Base-by-base conservation (phyloP, 2,329 filamentous ascomycete species). In the Teratosphaeria epicoccoides region DNA sequence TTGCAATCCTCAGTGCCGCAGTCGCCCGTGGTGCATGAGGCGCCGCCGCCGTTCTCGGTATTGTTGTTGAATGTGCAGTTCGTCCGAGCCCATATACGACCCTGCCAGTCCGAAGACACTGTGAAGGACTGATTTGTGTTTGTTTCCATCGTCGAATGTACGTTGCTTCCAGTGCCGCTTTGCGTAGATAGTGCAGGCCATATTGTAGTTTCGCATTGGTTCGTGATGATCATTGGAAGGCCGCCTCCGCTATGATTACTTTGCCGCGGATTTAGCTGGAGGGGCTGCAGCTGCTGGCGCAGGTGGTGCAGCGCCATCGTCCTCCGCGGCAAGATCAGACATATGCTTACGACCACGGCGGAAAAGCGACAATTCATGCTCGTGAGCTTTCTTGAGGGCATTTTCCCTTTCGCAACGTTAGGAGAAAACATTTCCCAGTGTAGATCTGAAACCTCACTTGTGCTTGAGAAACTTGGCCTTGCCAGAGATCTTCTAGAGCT, bases 131-230 rank as follows among this genome's bases (percentile, higher is more conserved):
- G 78, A 50, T 76, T 81, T 28, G 76, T 71, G 44, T 83, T 81
- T 2, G 79, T 66, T 1, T 68, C 63, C 29, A 91, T 76, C 61
- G 81, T 76, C 63, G 91, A 93, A 7, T 64, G 88, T 20, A 79
- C 81, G 10, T 73, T 75, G 2, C 76, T 75, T 0, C 83, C 83
- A 12, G 77, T 79, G 22, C 87, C 87, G 46, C 79, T 75, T 62
- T 90, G 85, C 0, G 86, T 88, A 12, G 79, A 77, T 54, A 93
- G 80, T 9, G 81, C 88, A 1, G 88, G 87, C 78, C 85, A 91
- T 56, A 93, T 81, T 0, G 78, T 81, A 20, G 85, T 78, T 9
- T 74, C 72, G 62, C 88, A 94, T 51, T 77, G 76, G 69, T 91
- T 94, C 53, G 81, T 83, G 51, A 93, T 73, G 6, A 81, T 73